These are phyloP conservation scores for Zanthoxylum bungeanum DNA, from an alignment of 345 rosid species.

Conservation along the genomic window DNA sequence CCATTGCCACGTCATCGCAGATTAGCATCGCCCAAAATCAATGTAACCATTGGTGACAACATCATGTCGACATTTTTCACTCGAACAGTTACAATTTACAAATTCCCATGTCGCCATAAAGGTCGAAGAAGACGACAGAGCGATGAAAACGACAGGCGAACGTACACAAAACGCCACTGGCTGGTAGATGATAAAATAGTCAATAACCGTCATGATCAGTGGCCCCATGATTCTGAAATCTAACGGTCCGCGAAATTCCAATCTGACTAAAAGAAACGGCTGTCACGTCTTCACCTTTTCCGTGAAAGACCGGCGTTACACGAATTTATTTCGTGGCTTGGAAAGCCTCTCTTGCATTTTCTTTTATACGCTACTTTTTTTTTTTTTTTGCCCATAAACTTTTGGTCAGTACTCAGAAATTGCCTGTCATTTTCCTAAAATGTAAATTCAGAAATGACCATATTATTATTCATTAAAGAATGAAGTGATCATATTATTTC, in stretches of 20 bases:
- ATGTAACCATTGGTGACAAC: neutral
- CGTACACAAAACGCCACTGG: constrained; percentile 28
- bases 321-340: constrained; percentile 4
- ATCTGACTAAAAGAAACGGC: constrained; percentile 5
- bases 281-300: neutral
- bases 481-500: too few species aligned
- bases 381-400: neutral
- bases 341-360: neutral
- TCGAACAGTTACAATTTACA: neutral
- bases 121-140: neutral
- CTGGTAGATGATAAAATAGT: constrained; percentile 11
- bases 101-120: constrained; percentile 29
- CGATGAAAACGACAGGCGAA: constrained; percentile 25
- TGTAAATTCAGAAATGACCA: too few species aligned
- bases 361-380: too few species aligned
- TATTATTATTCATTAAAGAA: too few species aligned
- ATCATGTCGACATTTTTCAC: neutral
- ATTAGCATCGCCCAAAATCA: neutral
- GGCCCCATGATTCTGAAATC: constrained; percentile 22
- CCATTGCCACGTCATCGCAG: neutral
- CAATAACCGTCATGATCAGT: constrained; percentile 18
- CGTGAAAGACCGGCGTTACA: neutral
- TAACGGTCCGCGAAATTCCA: constrained; percentile 14
- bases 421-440: too few species aligned
- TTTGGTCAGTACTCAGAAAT: neutral